phyloP scores from a whole-genome alignment of 305 asterid genomes.

The Rubia peregrina region DNA sequence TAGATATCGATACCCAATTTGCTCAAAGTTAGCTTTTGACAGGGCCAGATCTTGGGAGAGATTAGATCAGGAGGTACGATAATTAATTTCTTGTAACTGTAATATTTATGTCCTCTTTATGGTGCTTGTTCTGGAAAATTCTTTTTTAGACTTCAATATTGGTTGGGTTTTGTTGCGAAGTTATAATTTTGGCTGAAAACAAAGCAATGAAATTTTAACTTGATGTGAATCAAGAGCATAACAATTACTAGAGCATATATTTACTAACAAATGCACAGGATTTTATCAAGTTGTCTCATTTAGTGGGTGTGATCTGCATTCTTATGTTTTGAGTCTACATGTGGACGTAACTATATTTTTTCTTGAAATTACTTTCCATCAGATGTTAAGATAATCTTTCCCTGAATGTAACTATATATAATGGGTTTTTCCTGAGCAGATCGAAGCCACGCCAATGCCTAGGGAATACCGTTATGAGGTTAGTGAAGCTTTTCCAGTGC shows the following conservation, averaged over 20 bases:
- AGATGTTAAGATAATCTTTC: not conserved
- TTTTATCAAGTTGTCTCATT: not conserved
- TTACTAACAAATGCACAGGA: not conserved
- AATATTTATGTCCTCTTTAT: not conserved
- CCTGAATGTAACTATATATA: conserved; percentile 12
- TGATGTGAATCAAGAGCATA: not conserved
- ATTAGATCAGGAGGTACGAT: conserved; percentile 67
- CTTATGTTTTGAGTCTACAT: not conserved
- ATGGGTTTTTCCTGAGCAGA: conserved; percentile 33
- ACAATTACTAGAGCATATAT: not conserved
- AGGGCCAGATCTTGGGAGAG: conserved; percentile 68
- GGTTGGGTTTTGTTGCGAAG: not conserved
- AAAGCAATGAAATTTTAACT: not conserved
- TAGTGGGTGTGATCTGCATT: not conserved
- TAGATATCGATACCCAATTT: conserved; percentile 90
- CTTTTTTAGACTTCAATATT: not conserved
- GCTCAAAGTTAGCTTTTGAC: conserved; percentile 62
- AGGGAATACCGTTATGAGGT: conserved; percentile 76
- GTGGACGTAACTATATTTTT: not conserved
- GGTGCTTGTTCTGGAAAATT: not conserved
- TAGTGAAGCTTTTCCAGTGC: conserved; percentile 23
- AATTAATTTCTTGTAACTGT: conserved; percentile 13
- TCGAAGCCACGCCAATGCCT: conserved; percentile 78
- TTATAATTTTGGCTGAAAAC: not conserved
- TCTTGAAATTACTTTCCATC: not conserved